phyloP scores from a whole-genome alignment of 805 yeast genomes.

The Barnettozyma pratensis region DNA sequence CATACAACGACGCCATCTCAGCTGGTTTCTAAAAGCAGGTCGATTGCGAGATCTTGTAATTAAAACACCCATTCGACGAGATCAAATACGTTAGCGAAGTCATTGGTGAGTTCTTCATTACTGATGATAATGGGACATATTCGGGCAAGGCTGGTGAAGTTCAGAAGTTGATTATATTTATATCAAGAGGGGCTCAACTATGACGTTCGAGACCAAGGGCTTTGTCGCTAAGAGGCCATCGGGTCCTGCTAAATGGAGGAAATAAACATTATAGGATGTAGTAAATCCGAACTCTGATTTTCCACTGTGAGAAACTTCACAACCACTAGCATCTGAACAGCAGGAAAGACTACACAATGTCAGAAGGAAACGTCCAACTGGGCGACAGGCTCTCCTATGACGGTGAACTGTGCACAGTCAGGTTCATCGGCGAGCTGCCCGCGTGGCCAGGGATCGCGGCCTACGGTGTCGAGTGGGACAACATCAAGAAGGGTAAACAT shows the following conservation, averaged over 20 bases:
- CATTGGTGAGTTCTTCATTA: neutral
- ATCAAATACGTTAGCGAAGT: neutral
- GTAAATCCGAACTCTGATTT: too few relatives aligned
- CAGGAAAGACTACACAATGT: neutral
- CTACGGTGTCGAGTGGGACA: conserved; percentile 87
- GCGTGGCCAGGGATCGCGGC: conserved; percentile 57
- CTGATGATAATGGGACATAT: neutral
- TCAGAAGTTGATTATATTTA: neutral
- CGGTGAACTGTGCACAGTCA: conserved; percentile 57
- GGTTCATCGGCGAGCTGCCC: conserved; percentile 54
- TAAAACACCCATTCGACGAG: neutral
- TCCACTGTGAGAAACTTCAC: too few relatives aligned
- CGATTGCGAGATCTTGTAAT: neutral
- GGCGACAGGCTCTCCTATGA: conserved; percentile 31
- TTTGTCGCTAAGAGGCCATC: neutral
- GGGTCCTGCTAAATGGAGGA: too few relatives aligned
- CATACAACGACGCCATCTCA: neutral
- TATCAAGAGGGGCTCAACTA: neutral
- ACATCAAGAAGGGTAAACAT: conserved; percentile 62
- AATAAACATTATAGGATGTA: too few relatives aligned
- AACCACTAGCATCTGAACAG: too few relatives aligned
- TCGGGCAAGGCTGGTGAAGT: neutral
- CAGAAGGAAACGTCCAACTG: neutral
- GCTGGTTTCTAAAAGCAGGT: neutral
- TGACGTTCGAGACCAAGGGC: neutral